Evolutionary conservation across 768 basidiomycete genomes (phyloP), one percentile per base, ranked within the genome.

Genomic region (Gloeostereum incarnatum): DNA sequence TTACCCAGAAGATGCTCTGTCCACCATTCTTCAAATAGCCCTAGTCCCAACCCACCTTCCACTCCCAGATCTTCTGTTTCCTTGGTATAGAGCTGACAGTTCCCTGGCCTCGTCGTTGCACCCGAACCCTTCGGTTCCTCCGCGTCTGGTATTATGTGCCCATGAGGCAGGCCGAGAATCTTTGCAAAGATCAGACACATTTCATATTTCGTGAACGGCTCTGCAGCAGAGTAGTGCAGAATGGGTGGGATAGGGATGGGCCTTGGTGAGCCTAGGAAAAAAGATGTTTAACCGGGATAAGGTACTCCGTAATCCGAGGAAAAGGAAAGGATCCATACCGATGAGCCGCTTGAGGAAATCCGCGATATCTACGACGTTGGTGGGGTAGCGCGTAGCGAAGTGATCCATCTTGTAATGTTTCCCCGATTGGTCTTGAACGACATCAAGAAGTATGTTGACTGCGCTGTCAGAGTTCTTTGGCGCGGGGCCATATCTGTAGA

Each of bases 321-420:
- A 18, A 9, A 11, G 19, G 14, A 6, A 38, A 7, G 11, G 22
- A 6, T 6, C 59, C 71, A 35, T 44, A 90, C 89, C 68, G 17
- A 75, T 65, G 3, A 94, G 66, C 26, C 85, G 78, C 30, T 81
- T 78, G 22, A 97, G 68, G 51, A 94, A 93, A 16, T 75, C 65
- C 2, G 85, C 91, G 38, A 97, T 82, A 52, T 97, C 93, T 22
- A 80, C 50, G 8, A 89, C 80, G 50, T 91, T 91, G 18, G 94
- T 98, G 0, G 94, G 94, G 60, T 84, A 94, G 20, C 94, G 73
- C 13, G 82, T 87, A 18, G 89, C 91, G 54, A 80, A 94, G 56
- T 94, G 82, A 54, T 99, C 94, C 94, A 97, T 97, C 57, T 80
- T 89, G 65, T 92, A 92, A 24, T 62, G 64, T 61, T 92, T 92